Evolutionary conservation across 352 stramenopile genomes (phyloP).

Genomic region (Phytophthora hybrid): DNA sequence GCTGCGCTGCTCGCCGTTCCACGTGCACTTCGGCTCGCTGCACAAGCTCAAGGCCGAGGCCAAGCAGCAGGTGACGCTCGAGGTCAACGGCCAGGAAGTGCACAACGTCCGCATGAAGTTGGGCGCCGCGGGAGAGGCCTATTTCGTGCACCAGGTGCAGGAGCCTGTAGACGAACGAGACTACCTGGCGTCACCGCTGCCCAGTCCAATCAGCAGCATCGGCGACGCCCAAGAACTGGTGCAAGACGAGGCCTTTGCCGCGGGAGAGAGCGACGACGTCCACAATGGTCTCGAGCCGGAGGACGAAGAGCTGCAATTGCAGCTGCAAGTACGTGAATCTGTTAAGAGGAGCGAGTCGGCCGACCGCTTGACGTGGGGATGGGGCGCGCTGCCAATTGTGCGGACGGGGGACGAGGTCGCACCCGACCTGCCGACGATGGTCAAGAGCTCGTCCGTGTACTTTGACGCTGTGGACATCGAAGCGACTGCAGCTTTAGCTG

Average conservation of each 20-base stretch:
- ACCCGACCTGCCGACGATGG: constrained; percentile 49
- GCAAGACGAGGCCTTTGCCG: constrained; percentile 20
- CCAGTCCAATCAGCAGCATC: constrained; percentile 46
- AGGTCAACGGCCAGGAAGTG: constrained; percentile 70
- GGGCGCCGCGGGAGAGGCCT: constrained; percentile 69
- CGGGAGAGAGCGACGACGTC: constrained; percentile 8
- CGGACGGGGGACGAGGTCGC: constrained; percentile 29
- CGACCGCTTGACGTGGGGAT: constrained; percentile 67
- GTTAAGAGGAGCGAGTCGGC: constrained; percentile 17
- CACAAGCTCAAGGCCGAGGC: constrained; percentile 47
- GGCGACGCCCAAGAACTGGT: constrained; percentile 22
- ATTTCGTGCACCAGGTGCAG: constrained; percentile 77
- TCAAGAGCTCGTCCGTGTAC: constrained; percentile 79
- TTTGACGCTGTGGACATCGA: constrained; percentile 79
- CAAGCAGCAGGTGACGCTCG: constrained; percentile 59
- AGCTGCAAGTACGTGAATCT: background rate
- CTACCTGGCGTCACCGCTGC: constrained; percentile 71
- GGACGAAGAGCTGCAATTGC: constrained; percentile 30
- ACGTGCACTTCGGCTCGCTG: constrained; percentile 79
- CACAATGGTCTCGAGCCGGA: constrained; percentile 24
- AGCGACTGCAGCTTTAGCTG: constrained; percentile 12
- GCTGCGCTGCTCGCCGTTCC: constrained; percentile 78
- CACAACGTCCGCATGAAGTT: constrained; percentile 80
- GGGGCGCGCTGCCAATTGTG: constrained; percentile 58
- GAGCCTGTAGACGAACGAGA: constrained; percentile 68